phyloP scores from a whole-genome alignment of 257 asterid species.

The Przewalskia tangutica region DNA sequence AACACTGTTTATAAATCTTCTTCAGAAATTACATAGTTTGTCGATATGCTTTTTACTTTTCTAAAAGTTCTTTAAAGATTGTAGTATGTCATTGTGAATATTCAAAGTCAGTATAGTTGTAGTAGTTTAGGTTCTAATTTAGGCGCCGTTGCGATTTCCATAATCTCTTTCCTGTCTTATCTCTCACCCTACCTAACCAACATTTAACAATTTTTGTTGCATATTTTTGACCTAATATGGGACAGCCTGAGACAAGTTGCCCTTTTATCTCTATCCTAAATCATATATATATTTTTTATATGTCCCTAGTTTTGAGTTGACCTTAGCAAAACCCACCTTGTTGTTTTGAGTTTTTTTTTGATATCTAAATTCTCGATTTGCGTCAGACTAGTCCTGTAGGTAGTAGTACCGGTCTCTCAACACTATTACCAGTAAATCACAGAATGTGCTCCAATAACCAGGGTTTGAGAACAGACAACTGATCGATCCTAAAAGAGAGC shows the following conservation, averaged over 20 bases:
- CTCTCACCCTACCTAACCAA: neutral
- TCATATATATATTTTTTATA: no score
- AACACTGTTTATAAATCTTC: no score
- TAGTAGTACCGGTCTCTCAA: no score
- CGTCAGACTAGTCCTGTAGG: no score
- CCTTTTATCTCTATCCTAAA: neutral
- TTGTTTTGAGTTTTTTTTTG: no score
- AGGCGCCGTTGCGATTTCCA: neutral
- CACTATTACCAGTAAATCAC: no score
- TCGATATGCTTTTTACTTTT: neutral
- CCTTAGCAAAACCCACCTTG: no score
- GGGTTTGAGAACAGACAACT: no score
- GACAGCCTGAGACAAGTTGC: neutral
- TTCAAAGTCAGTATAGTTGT: neutral
- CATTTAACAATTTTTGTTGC: neutral
- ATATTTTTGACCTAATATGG: neutral
- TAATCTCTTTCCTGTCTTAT: neutral
- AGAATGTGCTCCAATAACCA: no score
- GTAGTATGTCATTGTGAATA: neutral
- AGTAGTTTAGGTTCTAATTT: neutral
- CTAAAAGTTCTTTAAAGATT: neutral
- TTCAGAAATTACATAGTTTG: neutral
- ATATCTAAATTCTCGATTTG: no score
- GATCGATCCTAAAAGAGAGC: no score
- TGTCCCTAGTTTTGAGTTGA: no score